phyloP scores from a whole-genome alignment of 768 basidiomycete species.

The Flagelloscypha sp. region DNA sequence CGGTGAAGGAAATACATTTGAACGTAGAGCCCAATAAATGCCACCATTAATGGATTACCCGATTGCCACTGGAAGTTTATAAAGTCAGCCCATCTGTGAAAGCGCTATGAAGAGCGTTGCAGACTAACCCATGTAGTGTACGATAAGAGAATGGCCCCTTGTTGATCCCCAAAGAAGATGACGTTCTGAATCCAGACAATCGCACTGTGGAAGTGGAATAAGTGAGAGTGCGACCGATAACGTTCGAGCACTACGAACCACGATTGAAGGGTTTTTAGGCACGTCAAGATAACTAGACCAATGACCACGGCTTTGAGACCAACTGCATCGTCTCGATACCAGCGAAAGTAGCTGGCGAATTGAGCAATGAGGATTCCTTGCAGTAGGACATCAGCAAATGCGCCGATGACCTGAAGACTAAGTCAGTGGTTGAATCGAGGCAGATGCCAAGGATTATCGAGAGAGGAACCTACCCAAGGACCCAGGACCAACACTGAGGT shows the following conservation, averaged over 20 bases:
- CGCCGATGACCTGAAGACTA: conserved; percentile 21
- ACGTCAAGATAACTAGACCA: conserved; percentile 18
- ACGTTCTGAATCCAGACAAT: conserved; percentile 23
- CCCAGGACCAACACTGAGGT: conserved; percentile 22
- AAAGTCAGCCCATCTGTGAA: too few relatives aligned
- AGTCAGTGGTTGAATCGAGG: not conserved
- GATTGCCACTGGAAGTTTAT: too few relatives aligned
- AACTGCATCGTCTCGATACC: conserved; percentile 16
- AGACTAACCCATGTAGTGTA: conserved; percentile 5
- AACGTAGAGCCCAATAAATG: conserved; percentile 5
- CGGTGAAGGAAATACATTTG: conserved; percentile 4
- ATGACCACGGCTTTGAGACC: conserved; percentile 15
- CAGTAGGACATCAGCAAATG: conserved; percentile 20
- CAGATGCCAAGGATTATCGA: not conserved
- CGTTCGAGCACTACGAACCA: conserved; percentile 21
- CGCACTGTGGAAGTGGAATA: conserved; percentile 13
- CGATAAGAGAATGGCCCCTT: conserved; percentile 4
- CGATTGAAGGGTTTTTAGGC: conserved; percentile 23
- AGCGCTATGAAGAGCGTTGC: too few relatives aligned
- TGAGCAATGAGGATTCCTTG: conserved; percentile 24
- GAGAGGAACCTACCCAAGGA: conserved; percentile 20
- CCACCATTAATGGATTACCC: conserved; percentile 8
- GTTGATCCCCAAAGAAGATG: conserved; percentile 6
- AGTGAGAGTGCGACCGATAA: not conserved
- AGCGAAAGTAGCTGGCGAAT: conserved; percentile 20